Percentiles rank a stretch among this genome's conserved stretches.
Conservation (phyloP, 2,329 filamentous ascomycete species). For the Phaeosphaeriaceae sp. region DNA sequence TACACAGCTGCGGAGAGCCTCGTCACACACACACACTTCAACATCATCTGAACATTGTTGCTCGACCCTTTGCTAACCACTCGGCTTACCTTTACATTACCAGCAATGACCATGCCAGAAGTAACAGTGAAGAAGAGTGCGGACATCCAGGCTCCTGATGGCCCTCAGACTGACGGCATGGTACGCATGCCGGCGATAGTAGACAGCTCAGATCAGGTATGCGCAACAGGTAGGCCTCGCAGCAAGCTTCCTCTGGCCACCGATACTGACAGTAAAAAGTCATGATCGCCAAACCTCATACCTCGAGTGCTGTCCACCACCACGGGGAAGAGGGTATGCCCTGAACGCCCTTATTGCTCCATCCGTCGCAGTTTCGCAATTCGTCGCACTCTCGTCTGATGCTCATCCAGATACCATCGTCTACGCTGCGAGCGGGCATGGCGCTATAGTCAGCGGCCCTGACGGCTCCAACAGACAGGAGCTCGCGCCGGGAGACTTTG, state of each 20-base stretch:
- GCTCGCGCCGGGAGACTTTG: conserved; percentile 71
- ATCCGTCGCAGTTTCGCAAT: background rate
- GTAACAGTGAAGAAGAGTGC: conserved; percentile 38
- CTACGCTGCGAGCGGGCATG: conserved; percentile 68
- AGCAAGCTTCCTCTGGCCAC: background rate
- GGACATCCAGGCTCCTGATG: conserved; percentile 43
- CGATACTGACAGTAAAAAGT: conserved; percentile 50
- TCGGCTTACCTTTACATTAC: background rate
- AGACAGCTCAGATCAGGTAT: conserved; percentile 69
- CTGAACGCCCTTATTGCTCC: conserved; percentile 1
- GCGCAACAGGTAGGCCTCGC: conserved; percentile 64
- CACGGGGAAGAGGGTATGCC: conserved; percentile 70
- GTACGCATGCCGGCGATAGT: conserved; percentile 65
- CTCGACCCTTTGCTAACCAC: background rate
- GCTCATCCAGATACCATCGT: conserved; percentile 67
- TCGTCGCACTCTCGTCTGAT: conserved; percentile 11
- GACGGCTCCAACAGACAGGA: conserved; percentile 64
- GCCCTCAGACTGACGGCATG: conserved; percentile 59
- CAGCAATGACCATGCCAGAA: conserved; percentile 5
- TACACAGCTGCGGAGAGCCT: background rate
- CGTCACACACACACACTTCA: background rate
- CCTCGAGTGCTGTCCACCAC: conserved; percentile 69
- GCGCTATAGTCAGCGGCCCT: conserved; percentile 63
- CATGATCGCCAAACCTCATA: conserved; percentile 68
- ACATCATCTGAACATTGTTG: background rate